A percentile compares a stretch with the other conserved stretches of the same genome.
Evolutionary conservation across 2,329 filamentous ascomycete species (phyloP).

Genomic region (Aspergillus sp.): DNA sequence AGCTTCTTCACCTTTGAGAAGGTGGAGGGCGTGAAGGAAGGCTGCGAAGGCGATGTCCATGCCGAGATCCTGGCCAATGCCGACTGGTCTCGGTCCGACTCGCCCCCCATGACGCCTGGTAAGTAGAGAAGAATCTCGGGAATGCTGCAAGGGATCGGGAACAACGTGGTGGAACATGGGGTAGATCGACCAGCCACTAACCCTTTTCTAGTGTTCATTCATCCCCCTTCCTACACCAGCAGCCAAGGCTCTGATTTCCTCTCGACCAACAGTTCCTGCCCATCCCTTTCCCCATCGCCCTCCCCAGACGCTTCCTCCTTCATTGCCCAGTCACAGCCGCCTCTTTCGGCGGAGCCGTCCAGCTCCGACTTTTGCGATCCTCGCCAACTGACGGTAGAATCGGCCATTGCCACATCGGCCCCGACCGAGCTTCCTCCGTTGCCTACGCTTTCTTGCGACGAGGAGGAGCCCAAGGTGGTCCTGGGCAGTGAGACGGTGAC

Average conservation of each 20-base stretch:
- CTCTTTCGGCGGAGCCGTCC: conserved; percentile 58
- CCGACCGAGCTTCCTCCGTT: conserved; percentile 63
- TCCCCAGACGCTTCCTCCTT: conserved; percentile 71
- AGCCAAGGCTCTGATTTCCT: conserved; percentile 68
- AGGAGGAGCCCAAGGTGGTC: conserved; percentile 38
- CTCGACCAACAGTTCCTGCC: conserved; percentile 67
- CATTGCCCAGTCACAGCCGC: conserved; percentile 74
- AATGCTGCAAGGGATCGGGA: neutral
- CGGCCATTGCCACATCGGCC: conserved; percentile 45
- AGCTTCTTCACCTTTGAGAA: conserved; percentile 72
- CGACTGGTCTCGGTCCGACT: conserved; percentile 75
- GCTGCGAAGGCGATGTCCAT: conserved; percentile 67
- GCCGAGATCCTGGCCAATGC: conserved; percentile 70
- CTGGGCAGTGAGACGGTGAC: conserved; percentile 37
- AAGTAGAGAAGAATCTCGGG: conserved; percentile 46
- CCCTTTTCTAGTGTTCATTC: conserved; percentile 58
- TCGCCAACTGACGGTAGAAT: conserved; percentile 75
- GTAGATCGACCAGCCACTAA: conserved; percentile 25
- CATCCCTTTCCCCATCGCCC: conserved; percentile 83
- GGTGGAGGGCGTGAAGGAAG: conserved; percentile 67
- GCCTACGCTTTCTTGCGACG: conserved; percentile 50
- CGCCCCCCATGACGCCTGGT: conserved; percentile 89
- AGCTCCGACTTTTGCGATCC: conserved; percentile 89
- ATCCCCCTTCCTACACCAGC: conserved; percentile 63
- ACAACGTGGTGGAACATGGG: neutral